These are phyloP conservation scores for Cinnamomum micranthum DNA, from an alignment of 164 flowering plant species.

Conservation along the genomic window DNA sequence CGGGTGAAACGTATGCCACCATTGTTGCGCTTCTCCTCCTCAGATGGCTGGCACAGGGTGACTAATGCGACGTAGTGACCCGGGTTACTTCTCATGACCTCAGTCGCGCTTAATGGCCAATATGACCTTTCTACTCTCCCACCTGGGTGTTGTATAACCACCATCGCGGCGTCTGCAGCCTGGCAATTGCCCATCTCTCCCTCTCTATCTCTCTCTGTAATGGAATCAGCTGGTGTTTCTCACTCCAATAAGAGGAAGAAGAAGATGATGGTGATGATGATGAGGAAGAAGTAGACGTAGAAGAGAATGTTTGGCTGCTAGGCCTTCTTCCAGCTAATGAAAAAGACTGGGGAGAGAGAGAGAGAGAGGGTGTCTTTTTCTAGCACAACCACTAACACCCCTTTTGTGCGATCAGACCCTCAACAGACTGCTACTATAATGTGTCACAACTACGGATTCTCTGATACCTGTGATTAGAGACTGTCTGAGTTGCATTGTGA, in stretches of 20 bases:
- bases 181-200: conserved; percentile 83
- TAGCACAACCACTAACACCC: conserved; percentile 8
- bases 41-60: conserved; percentile 21
- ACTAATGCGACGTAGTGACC: conserved; percentile 88
- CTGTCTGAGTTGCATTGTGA: no score
- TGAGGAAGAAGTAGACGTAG: neutral
- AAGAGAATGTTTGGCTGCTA: neutral
- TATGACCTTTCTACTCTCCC: conserved; percentile 68
- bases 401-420: neutral
- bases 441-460: neutral
- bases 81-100: conserved; percentile 75
- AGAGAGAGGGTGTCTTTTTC: conserved; percentile 11
- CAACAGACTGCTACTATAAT: conserved; percentile 9
- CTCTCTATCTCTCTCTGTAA: conserved; percentile 5
- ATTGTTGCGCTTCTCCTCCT: conserved; percentile 6
- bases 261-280: conserved; percentile 6
- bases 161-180: conserved; percentile 74
- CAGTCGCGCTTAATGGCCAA: conserved; percentile 61
- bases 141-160: conserved; percentile 67
- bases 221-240: neutral
- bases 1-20: conserved; percentile 46
- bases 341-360: neutral
- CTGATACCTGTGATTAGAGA: no score
- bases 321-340: no score
- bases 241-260: neutral